Evolutionary conservation across 2,329 filamentous ascomycete species (phyloP), one percentile per base, ranked within the genome.

Genomic region (Sarocladiaceae sp.): DNA sequence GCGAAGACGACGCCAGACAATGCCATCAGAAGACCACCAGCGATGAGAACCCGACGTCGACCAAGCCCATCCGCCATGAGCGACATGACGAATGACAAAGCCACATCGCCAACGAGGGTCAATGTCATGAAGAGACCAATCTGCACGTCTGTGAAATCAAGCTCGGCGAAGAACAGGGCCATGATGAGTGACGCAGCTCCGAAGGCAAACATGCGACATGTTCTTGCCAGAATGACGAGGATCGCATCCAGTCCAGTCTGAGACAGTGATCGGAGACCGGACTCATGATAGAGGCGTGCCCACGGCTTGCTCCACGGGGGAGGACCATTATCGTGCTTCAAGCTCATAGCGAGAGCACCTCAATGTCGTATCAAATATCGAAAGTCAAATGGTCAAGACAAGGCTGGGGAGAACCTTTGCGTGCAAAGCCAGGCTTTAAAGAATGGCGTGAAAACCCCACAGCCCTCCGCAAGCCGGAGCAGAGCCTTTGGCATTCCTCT

Each of bases 61-160:
- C 83, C 83, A 17, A 84, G 64, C 0, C 70, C 66, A 62, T 86
- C 83, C 0, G 83, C 81, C 51, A 83, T 71, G 1, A 85, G 71
- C 0, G 82, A 81, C 18, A 85, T 64, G 17, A 77, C 62, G 4
- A 84, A 75, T 1, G 77, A 78, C 7, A 86, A 76, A 1, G 79
- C 62, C 1, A 85, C 80, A 65, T 86, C 82, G 12, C 83, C 83
- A 2, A 76, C 61, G 13, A 86, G 70, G 0, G 83, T 86, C 33
- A 86, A 65, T 1, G 78, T 83, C 81, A 86, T 84, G 58, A 86
- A 85, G 6, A 85, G 61, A 5, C 83, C 83, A 54, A 86, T 85
- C 20, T 71, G 74, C 23, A 76, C 70, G 62, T 85, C 82, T 1
- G 80, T 71, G 51, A 83, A 75, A 0, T 69, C 66, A 12, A 86